phyloP scores from a whole-genome alignment of 2,329 filamentous ascomycete species.

The Colletotrichum paranaense region DNA sequence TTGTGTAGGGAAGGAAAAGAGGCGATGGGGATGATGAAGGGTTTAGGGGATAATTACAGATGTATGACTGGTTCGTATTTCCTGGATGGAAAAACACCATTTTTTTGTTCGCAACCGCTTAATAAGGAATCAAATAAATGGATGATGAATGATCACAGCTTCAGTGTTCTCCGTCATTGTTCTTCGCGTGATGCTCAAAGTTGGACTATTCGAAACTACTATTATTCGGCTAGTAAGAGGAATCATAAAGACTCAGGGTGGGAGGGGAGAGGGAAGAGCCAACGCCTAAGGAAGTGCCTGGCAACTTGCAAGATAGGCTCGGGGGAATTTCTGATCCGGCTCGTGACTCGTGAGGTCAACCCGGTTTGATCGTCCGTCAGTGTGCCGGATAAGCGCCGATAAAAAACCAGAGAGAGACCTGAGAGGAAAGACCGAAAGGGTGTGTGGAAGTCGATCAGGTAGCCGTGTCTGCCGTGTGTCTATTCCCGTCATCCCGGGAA shows the following conservation, averaged over 20 bases:
- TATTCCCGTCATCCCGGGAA: neutral
- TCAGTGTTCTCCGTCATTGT: neutral
- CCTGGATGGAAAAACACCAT: slow-evolving; percentile 49
- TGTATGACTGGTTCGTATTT: slow-evolving; percentile 65
- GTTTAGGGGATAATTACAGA: slow-evolving; percentile 32
- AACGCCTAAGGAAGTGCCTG: neutral
- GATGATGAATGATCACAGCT: slow-evolving; percentile 35
- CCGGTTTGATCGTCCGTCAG: neutral
- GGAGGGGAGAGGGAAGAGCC: neutral
- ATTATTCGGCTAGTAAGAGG: neutral
- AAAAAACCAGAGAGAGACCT: neutral
- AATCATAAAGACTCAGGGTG: neutral
- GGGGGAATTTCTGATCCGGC: neutral
- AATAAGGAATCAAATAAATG: slow-evolving; percentile 41
- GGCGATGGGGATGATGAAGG: slow-evolving; percentile 6
- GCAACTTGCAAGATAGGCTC: neutral
- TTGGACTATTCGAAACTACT: neutral
- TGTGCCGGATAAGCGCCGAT: neutral
- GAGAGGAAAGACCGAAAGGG: neutral
- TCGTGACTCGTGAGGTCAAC: neutral
- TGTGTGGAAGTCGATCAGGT: neutral
- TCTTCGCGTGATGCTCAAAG: no score
- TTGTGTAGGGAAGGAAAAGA: neutral
- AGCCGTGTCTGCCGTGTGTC: neutral
- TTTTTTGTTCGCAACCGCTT: slow-evolving; percentile 35